A percentile compares a stretch with the other conserved stretches of the same genome.
phyloP scores from a whole-genome alignment of 2,329 filamentous ascomycete genomes.

The Conoideocrella luteorostrata region DNA sequence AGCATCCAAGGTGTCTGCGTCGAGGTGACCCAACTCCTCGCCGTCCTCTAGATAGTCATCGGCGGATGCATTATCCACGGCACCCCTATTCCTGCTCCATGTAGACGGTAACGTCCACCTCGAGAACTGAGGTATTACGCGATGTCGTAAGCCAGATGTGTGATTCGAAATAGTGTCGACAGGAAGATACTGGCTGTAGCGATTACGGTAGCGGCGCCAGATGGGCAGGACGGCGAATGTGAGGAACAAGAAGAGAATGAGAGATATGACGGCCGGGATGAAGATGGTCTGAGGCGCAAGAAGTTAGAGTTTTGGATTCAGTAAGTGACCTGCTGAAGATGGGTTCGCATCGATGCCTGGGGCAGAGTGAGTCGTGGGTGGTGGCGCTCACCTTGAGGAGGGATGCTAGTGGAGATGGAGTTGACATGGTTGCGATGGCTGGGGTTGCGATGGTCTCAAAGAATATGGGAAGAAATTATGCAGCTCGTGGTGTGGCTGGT shows the following conservation, averaged over 20 bases:
- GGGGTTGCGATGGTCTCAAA: not conserved
- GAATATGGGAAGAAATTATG: not conserved
- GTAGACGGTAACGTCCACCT: constrained; percentile 33
- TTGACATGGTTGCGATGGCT: not conserved
- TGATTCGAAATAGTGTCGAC: constrained; percentile 56
- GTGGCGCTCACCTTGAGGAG: constrained; percentile 27
- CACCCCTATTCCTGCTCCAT: constrained; percentile 37
- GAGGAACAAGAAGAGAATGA: constrained; percentile 59
- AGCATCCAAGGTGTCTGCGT: constrained; percentile 39
- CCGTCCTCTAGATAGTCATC: constrained; percentile 39
- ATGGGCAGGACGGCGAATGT: constrained; percentile 61
- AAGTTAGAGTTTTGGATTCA: constrained; percentile 6
- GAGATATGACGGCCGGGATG: constrained; percentile 63
- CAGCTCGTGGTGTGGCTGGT: no score
- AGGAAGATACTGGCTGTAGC: constrained; percentile 69
- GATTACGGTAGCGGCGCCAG: constrained; percentile 62
- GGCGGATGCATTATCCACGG: constrained; percentile 43
- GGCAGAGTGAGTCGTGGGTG: not conserved
- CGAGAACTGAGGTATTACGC: constrained; percentile 31
- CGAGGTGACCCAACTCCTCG: constrained; percentile 60
- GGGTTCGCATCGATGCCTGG: no score
- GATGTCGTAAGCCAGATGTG: constrained; percentile 47
- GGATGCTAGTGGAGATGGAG: constrained; percentile 15
- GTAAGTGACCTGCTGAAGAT: no score
- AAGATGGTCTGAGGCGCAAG: constrained; percentile 55